phyloP scores from a whole-genome alignment of 2,329 filamentous ascomycete genomes.

The Pseudopyrenochaeta lycopersici region DNA sequence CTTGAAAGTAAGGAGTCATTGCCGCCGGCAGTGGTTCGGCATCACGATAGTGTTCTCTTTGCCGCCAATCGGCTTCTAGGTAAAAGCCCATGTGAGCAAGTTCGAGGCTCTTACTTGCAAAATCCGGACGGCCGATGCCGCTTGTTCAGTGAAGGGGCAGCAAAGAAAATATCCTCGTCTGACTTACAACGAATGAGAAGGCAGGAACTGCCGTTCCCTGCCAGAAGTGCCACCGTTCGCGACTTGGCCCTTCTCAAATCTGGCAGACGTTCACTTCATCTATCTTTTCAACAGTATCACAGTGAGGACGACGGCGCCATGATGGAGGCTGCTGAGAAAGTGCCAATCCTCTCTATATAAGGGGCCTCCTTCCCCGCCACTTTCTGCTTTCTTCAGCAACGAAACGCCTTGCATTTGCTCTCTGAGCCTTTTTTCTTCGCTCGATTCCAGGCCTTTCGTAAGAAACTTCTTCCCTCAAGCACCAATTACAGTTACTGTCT shows the following conservation, averaged over 20 bases:
- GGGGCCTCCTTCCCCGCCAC: not conserved
- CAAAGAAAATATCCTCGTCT: not conserved
- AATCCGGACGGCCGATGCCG: not conserved
- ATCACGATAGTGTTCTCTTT: not conserved
- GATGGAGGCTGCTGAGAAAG: not conserved
- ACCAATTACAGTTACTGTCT: constrained; percentile 4
- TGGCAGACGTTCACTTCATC: not conserved
- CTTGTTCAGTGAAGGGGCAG: constrained; percentile 2
- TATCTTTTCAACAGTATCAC: not conserved
- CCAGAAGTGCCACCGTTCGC: not conserved
- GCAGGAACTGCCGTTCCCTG: not conserved
- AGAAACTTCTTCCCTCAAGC: constrained; percentile 4
- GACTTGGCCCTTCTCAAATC: not conserved
- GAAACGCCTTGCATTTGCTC: not conserved
- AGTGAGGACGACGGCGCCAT: not conserved
- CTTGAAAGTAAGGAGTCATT: not conserved
- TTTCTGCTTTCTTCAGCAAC: not conserved
- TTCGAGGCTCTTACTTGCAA: not conserved
- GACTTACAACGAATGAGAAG: not conserved
- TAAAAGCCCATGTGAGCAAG: not conserved
- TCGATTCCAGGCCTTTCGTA: not conserved
- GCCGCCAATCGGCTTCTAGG: constrained; percentile 1
- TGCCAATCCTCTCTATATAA: constrained; percentile 5
- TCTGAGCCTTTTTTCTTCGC: not conserved
- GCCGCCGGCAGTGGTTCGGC: not conserved